Evolutionary conservation across 495 filamentous ascomycete genomes (phyloP), one percentile per base, ranked within the genome.

Genomic region (Talaromyces trachyspermus): DNA sequence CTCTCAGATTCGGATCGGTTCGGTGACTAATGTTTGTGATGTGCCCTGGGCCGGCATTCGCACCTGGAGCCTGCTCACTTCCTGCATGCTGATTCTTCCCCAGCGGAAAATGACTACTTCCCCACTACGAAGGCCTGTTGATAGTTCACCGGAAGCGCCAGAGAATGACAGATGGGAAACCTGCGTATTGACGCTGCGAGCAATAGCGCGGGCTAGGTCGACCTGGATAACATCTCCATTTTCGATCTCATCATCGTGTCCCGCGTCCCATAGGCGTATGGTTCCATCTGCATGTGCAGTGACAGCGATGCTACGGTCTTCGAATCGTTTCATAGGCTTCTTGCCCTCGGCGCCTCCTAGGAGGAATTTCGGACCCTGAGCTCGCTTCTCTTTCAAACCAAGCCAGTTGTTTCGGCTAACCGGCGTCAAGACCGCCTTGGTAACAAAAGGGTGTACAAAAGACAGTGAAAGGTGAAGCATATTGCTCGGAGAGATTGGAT

Each of bases 201-300:
- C 83, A 5, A 97, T 71, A n/a, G 90, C 89, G 49, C 88, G 77
- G 9, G 81, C 79, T 20, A 95, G 64, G 61, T 98, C 91, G 2
- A 94, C 79, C 66, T 97, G 89, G 36, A 96, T 69, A 26, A 87
- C 75, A 10, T 71, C 71, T 20, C 78, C 71, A 56, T 97, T 97
- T 64, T 97, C 92, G 46, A 98, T 82, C 58, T 96, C 89, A 59
- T 97, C 92, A 5, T 77, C 84, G 54, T 91, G 81, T 0, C 94
- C 94, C 22, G 81, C 75, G 62, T 98, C 92, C 89, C 89, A 98
- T 9, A 96, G 66, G 5, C 88, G 73, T 8, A 97, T 65, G 0
- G 83, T 92, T 29, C 90, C 87, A 64, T 97, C 92, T 4, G 79
- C 86, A 61, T 97, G 90, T 0, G 85, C 80, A 3, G 85, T 88